These are phyloP conservation scores for Coemansia sp. DNA, from an alignment of 192 early-diverging fungal species.

Conservation along the genomic window DNA sequence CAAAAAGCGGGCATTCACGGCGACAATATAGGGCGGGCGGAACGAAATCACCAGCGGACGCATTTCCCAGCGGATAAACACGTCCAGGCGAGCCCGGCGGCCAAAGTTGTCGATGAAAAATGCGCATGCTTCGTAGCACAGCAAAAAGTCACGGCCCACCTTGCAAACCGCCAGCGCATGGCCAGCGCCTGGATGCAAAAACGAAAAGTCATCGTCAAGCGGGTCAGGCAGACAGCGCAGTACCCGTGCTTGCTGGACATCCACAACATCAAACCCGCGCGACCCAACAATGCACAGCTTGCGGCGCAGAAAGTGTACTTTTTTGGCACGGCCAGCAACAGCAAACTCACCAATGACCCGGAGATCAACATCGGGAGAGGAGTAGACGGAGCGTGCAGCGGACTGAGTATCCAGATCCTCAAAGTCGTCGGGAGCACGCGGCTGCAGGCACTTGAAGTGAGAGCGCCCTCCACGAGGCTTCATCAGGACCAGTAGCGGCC, in stretches of 20 bases:
- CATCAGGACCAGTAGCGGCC: conserved; percentile 46
- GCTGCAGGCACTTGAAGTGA: conserved; percentile 54
- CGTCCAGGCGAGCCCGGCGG: conserved; percentile 63
- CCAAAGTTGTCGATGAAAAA: conserved; percentile 92
- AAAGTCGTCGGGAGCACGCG: neutral
- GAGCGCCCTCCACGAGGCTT: conserved; percentile 46
- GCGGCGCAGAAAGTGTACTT: conserved; percentile 77
- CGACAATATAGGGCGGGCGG: conserved; percentile 78
- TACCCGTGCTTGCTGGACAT: conserved; percentile 50
- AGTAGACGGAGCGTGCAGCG: conserved; percentile 36
- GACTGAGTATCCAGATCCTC: conserved; percentile 4
- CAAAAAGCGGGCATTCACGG: conserved; percentile 84
- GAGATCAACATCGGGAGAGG: conserved; percentile 19
- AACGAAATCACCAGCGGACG: conserved; percentile 72
- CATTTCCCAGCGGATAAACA: conserved; percentile 86
- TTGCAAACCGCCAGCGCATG: conserved; percentile 43
- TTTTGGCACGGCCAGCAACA: conserved; percentile 59
- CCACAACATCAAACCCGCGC: conserved; percentile 95
- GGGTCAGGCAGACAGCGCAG: conserved; percentile 39
- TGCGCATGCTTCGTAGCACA: conserved; percentile 91
- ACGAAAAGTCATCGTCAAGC: conserved; percentile 52
- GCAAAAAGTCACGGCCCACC: conserved; percentile 67
- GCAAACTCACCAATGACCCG: conserved; percentile 48
- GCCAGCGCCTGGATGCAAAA: conserved; percentile 27
- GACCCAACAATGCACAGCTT: conserved; percentile 84